Evolutionary conservation across 1,284 basidiomycete species (phyloP).

Genomic region (Tausonia pullulans): DNA sequence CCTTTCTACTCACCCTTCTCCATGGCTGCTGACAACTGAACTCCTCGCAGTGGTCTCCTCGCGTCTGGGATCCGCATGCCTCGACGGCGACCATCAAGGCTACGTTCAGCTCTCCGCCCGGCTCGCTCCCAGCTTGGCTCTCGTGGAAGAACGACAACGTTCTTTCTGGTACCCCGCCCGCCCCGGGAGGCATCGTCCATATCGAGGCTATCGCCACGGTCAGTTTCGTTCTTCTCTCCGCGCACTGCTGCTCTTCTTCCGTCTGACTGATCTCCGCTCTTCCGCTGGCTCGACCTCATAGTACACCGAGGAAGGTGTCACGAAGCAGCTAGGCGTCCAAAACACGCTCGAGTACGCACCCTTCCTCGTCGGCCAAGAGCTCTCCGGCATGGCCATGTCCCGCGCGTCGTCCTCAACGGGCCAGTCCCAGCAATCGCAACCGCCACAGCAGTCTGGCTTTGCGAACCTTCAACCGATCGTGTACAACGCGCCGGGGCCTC

Average conservation of each 20-base stretch:
- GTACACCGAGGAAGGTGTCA: not conserved
- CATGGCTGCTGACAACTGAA: not conserved
- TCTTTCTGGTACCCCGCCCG: slow-evolving; percentile 57
- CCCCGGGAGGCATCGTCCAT: slow-evolving; percentile 43
- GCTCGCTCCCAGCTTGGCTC: slow-evolving; percentile 71
- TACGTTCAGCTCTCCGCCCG: slow-evolving; percentile 57
- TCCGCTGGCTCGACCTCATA: not conserved
- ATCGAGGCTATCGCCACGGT: slow-evolving; percentile 5
- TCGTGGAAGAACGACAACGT: slow-evolving; percentile 66
- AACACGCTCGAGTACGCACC: not conserved
- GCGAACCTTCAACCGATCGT: too few relatives aligned
- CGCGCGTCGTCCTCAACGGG: not conserved
- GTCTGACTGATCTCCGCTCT: not conserved
- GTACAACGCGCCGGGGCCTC: too few relatives aligned
- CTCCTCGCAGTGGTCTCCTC: slow-evolving; percentile 63
- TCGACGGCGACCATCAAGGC: slow-evolving; percentile 68
- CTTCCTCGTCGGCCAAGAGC: not conserved
- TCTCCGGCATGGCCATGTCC: not conserved
- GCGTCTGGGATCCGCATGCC: slow-evolving; percentile 94
- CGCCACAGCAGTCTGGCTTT: too few relatives aligned
- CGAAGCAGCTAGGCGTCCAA: not conserved
- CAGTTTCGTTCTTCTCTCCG: not conserved
- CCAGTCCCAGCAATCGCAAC: too few relatives aligned
- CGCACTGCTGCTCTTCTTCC: not conserved
- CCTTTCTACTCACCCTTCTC: not conserved